Evolutionary conservation across 441 rosid genomes (phyloP), one percentile per base, ranked within the genome.

Genomic region (Raphanus hybrid): DNA sequence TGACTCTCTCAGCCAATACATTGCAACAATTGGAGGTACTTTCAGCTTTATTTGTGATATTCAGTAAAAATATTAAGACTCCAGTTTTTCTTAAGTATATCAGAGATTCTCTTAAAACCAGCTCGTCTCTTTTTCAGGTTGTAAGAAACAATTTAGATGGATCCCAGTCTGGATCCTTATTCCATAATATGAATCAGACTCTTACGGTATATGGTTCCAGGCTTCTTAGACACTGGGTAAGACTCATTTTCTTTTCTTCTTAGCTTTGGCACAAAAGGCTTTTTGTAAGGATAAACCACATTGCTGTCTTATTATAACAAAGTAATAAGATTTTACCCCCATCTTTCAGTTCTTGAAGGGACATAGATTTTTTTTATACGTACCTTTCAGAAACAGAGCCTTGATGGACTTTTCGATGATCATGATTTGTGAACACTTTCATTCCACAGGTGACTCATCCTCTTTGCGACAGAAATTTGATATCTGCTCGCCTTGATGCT

Each of bases 181-280:
- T 95, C 73, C 86, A 86, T 63, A 73, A 73, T 64, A 91, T 93
- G 96, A 91, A 91, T 80, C 85, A 83, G 68, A 91, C 97, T 69
- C 91, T 86, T 62, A 95, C 98, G n/a, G 82, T 80, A 70, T 91
- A 86, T 71, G 99, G 99, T 61, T 92, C 94, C 68, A 89, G 99
- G 88, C 90, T 95, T 73, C 90, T 93, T 45, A 89, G 92, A 69
- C 91, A 86, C 79, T 95, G 98, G 98, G 99, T 95, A 92, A 79
- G 89, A 69, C 62, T 11, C 76, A 66, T 37, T 54, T 27, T 67
- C 3, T 58, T 64, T 67, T 78, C 74, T 68, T 68, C 71, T 59
- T 68, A 60, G 16, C 37, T 70, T 29, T 69, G 41, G 6, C 27
- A 52, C 60, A 32, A 11, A 59, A 8, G 43, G 57, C 64, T 1